Evolutionary conservation across 2,329 filamentous ascomycete species (phyloP).

Genomic region (Tolypocladium tundrense): DNA sequence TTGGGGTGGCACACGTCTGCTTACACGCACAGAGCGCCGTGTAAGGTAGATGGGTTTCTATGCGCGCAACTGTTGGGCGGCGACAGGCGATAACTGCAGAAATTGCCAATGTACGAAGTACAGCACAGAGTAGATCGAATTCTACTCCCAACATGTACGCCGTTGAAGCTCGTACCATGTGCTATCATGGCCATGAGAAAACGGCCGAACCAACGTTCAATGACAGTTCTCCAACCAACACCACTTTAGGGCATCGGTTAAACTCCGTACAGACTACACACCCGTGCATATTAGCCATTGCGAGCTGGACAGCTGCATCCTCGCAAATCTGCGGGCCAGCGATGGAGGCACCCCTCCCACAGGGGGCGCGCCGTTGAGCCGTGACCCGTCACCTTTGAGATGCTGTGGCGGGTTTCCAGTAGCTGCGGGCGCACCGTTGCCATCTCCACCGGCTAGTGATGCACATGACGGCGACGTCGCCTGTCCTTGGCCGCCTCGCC

Average conservation of each 20-base stretch:
- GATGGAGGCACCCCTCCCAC: neutral
- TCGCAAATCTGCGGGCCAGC: neutral
- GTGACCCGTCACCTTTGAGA: neutral
- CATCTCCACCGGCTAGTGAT: neutral
- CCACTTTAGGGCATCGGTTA: neutral
- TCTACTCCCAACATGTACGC: neutral
- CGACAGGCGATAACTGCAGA: neutral
- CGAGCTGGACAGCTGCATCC: neutral
- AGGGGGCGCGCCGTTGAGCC: neutral
- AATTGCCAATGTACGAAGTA: neutral
- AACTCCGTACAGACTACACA: neutral
- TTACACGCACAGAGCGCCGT: neutral
- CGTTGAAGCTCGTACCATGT: neutral
- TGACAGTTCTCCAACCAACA: neutral
- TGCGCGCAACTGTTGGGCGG: neutral
- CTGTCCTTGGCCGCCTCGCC: neutral
- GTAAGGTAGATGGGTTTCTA: neutral
- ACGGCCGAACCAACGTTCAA: neutral
- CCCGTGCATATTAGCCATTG: neutral
- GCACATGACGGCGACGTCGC: neutral
- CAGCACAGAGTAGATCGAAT: neutral
- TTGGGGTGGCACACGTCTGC: neutral
- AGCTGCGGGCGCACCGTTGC: neutral
- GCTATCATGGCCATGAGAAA: neutral
- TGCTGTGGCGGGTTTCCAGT: neutral